phyloP scores from a whole-genome alignment of 495 filamentous ascomycete genomes.

The Talaromyces liani region DNA sequence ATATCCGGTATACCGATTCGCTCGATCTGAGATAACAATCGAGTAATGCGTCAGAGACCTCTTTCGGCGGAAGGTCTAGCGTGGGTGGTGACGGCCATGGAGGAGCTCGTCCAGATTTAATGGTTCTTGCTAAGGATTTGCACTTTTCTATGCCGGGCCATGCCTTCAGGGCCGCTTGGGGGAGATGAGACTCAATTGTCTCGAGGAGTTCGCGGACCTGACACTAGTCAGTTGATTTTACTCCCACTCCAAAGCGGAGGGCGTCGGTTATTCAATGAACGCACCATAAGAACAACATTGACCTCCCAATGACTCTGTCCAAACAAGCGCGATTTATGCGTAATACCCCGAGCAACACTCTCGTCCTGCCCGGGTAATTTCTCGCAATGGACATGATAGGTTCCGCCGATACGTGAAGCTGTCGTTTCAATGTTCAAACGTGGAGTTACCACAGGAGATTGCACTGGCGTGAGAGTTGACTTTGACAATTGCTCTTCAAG shows the following conservation, averaged over 20 bases:
- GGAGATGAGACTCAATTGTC: slow-evolving; percentile 28
- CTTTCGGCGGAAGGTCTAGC: slow-evolving; percentile 34
- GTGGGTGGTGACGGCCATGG: slow-evolving; percentile 30
- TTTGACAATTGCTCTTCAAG: slow-evolving; percentile 40
- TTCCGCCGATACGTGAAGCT: slow-evolving; percentile 17
- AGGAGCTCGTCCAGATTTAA: slow-evolving; percentile 34
- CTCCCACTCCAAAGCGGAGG: neutral
- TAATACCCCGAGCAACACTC: slow-evolving; percentile 28
- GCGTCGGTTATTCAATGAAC: neutral
- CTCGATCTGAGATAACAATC: slow-evolving; percentile 33
- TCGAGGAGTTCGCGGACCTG: slow-evolving; percentile 35
- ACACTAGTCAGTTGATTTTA: slow-evolving; percentile 8
- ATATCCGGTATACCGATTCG: slow-evolving; percentile 35
- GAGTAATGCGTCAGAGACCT: slow-evolving; percentile 30
- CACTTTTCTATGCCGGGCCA: slow-evolving; percentile 29
- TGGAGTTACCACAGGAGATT: slow-evolving; percentile 11
- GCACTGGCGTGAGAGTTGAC: neutral
- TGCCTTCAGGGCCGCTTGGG: slow-evolving; percentile 28
- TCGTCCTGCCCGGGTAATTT: slow-evolving; percentile 15
- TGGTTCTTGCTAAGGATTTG: slow-evolving; percentile 37
- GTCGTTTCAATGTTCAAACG: slow-evolving; percentile 21
- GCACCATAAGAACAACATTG: slow-evolving; percentile 31
- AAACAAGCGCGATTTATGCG: slow-evolving; percentile 47
- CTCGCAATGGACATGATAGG: slow-evolving; percentile 23
- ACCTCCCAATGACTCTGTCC: slow-evolving; percentile 50